Base-by-base conservation (phyloP, 805 yeast species). In the Candida maris region DNA sequence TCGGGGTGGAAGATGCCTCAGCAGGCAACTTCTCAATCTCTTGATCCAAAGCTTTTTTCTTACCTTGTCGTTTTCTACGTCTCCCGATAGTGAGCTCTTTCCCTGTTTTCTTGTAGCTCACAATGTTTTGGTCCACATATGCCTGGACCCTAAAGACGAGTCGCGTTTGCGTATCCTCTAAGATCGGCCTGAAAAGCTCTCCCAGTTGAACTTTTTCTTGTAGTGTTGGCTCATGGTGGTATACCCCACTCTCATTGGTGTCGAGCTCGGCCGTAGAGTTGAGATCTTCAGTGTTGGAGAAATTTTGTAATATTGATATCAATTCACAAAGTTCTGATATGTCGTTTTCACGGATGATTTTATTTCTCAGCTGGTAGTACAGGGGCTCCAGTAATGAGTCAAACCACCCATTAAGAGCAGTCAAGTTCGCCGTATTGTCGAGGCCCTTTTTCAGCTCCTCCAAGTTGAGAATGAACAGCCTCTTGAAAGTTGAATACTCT, bases 81-180 rank as follows among this genome's bases (percentile, higher is more conserved):
- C 70, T 67, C 0, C 81, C 79, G 19, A 81, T 71, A 24, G 71
- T 70, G 48, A 88, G 70, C 44, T 86, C 95, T 41, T 79, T 79
- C 1, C 77, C 69, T 3, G 73, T 70, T 2, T 94, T 87, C 42
- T 67, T 73, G 52, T 84, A 85, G 22, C 71, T 71, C 13, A 77
- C 73, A 35, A 89, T 75, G 41, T 77, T 78, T 22, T 76, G 75
- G 43, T 84, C 91, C 20, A 86, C 76, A 45, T 73, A 81, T 6
- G 74, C 70, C 54, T 86, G 93, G 9, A 84, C 81, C 47, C 91
- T 70, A 57, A 89, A 85, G 2, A 87, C 81, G 26, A 91, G 66
- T 41, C 96, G 67, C 2, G 85, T 71, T 59, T 91, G 97, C 0
- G 81, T 75, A 50, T 84, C 95, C 38, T 79, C 77, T 18, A 83